Conservation (phyloP, 2,329 filamentous ascomycete species). For the Penicillium sp. region DNA sequence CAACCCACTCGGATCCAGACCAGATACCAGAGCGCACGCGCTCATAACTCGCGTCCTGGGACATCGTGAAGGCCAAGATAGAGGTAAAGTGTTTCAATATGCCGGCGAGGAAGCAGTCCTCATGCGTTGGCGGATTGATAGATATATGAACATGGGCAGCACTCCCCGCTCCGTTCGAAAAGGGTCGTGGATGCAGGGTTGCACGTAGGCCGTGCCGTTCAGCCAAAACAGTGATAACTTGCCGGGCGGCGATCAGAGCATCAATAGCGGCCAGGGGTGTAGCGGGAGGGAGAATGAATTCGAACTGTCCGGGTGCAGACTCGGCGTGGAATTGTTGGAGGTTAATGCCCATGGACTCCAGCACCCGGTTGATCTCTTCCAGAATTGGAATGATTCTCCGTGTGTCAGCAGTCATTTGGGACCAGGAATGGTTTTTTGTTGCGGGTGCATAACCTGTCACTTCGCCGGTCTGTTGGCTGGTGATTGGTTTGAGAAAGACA, state of each 20-base stretch:
- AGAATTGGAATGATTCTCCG: constrained; percentile 61
- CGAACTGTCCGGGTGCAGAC: constrained; percentile 73
- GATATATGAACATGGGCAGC: constrained; percentile 69
- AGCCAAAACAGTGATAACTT: constrained; percentile 68
- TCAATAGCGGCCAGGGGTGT: constrained; percentile 71
- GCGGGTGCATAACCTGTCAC: constrained; percentile 49
- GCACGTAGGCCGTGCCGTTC: constrained; percentile 65
- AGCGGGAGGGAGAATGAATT: constrained; percentile 69
- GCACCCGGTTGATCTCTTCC: constrained; percentile 65
- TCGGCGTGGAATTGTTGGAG: constrained; percentile 77
- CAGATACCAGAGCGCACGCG: constrained; percentile 70
- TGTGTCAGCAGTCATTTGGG: constrained; percentile 65
- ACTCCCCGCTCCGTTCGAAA: constrained; percentile 58
- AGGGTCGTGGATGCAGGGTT: constrained; percentile 74
- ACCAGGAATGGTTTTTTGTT: constrained; percentile 72
- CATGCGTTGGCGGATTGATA: constrained; percentile 58
- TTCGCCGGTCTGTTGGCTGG: constrained; percentile 30
- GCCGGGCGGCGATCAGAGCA: constrained; percentile 69
- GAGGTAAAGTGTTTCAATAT: constrained; percentile 68
- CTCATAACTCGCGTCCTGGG: constrained; percentile 68
- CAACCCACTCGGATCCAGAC: constrained; percentile 77
- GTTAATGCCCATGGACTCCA: constrained; percentile 65
- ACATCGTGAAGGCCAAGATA: constrained; percentile 70
- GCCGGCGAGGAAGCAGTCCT: constrained; percentile 69
- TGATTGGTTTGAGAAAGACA: constrained; percentile 63